Evolutionary conservation across 2,329 filamentous ascomycete genomes (phyloP), one percentile per base, ranked within the genome.

Genomic region (Talaromyces sp.): DNA sequence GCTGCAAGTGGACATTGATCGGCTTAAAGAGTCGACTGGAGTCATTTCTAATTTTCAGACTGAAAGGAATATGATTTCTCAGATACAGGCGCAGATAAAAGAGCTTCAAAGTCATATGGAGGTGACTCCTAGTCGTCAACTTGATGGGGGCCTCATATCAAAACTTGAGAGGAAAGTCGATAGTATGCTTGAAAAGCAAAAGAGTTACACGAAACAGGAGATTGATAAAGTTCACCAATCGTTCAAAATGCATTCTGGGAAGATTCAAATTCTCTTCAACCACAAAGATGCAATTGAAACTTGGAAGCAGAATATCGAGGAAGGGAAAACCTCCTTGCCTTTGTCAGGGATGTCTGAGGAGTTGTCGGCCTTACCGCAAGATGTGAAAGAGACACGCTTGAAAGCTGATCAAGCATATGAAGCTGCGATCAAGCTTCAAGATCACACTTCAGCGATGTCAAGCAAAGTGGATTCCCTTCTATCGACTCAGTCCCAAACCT

Each of bases 1-100:
- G n/a, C 36, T 69, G 17, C 54, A 68, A 39, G 47, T 44, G 10
- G 54, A 61, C 8, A 27, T 63, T 7, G 22, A 20, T 6, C 14
- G 14, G 14, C 19, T 45, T 1, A 33, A 45, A 35, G 10, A 33
- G 33, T 24, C 29, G 5, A 17, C 7, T 5, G 37, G 13, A 13
- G 17, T 13, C n/a, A 19, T 11, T 10, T 44, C 41, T 10, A 9
- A 13, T 3, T 10, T 24, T 14, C 19, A 19, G 20, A 19, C 22
- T 27, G 5, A 27, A 27, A 27, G 9, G 24, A 4, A 27, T 27
- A 27, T 4, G 24, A 27, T 27, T 5, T 27, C 24, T 27, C 24
- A 27, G 24, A 4, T 27, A 9, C 5, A 27, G 9, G 24, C 24
- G 5, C 24, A 27, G 24, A 9, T 27, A 4, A 27, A 27, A 27